phyloP scores from a whole-genome alignment of 2,329 filamentous ascomycete genomes.

The Neonectria ditissima region DNA sequence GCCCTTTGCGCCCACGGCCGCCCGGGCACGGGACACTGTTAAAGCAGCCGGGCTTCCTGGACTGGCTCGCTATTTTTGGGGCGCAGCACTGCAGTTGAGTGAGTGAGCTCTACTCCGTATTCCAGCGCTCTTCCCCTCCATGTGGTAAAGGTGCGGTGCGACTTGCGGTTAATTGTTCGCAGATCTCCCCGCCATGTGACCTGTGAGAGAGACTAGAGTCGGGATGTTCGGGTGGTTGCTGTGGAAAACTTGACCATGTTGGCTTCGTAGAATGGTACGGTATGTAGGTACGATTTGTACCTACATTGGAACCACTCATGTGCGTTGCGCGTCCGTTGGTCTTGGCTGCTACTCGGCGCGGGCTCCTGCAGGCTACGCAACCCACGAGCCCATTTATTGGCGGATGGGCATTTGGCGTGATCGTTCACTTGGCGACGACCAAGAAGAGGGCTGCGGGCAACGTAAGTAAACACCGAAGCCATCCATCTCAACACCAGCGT shows the following conservation, averaged over 20 bases:
- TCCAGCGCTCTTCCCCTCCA: background rate
- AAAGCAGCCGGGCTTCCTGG: conserved; percentile 21
- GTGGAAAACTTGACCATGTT: conserved; percentile 5
- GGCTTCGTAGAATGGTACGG: conserved; percentile 10
- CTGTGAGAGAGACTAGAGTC: background rate
- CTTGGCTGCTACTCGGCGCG: conserved; percentile 8
- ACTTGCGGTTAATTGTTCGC: background rate
- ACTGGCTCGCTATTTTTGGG: conserved; percentile 19
- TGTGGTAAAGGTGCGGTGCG: background rate
- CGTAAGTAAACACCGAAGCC: conserved; percentile 8
- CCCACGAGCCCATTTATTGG: conserved; percentile 18
- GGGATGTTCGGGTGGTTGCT: conserved; percentile 10
- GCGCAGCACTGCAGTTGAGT: conserved; percentile 4
- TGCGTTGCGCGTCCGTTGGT: conserved; percentile 6
- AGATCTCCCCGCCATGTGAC: background rate
- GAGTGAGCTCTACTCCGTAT: no score
- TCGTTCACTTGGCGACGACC: conserved; percentile 25
- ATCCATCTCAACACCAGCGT: background rate
- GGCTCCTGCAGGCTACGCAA: conserved; percentile 24
- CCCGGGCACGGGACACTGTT: background rate
- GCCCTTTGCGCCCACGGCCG: conserved; percentile 6
- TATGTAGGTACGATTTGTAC: conserved; percentile 22
- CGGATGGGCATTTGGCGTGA: background rate
- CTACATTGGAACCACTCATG: conserved; percentile 9
- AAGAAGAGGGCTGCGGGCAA: background rate